A percentile compares a stretch with the other conserved stretches of the same genome.
Evolutionary conservation across 352 stramenopile species (phyloP).

Genomic region (Pythium guiyangense): DNA sequence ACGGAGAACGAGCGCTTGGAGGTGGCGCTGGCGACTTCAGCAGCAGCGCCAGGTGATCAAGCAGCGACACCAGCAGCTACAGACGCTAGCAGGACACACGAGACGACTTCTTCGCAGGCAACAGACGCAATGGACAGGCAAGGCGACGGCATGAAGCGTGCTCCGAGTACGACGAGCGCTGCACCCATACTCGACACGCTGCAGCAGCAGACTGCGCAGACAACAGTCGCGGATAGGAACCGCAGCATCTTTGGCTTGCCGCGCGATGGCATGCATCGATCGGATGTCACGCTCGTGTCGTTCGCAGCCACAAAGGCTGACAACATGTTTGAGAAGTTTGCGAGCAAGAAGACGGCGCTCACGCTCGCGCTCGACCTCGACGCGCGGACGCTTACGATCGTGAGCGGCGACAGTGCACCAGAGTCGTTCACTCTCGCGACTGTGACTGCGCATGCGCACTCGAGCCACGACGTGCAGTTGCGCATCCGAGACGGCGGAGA

Average conservation of each 20-base stretch:
- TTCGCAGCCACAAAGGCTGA: constrained; percentile 88
- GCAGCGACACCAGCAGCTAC: too few relatives aligned
- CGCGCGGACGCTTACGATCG: constrained; percentile 79
- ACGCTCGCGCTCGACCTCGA: constrained; percentile 83
- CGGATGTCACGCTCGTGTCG: constrained; percentile 53
- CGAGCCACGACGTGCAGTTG: constrained; percentile 73
- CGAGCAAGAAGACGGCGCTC: constrained; percentile 79
- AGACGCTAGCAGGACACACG: too few relatives aligned
- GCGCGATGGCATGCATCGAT: constrained; percentile 33
- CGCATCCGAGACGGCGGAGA: constrained; percentile 78
- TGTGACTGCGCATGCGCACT: constrained; percentile 64
- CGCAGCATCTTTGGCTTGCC: constrained; percentile 75
- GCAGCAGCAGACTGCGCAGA: too few relatives aligned
- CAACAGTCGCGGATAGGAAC: too few relatives aligned
- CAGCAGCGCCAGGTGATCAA: too few relatives aligned
- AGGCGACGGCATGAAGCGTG: too few relatives aligned
- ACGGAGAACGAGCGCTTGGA: too few relatives aligned
- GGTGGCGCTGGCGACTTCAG: too few relatives aligned
- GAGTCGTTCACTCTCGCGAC: constrained; percentile 70
- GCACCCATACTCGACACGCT: too few relatives aligned
- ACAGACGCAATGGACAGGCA: too few relatives aligned
- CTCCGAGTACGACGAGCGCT: too few relatives aligned
- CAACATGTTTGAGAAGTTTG: constrained; percentile 76
- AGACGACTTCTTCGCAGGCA: too few relatives aligned
- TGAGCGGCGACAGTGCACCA: constrained; percentile 42